Base-by-base conservation (phyloP, 2,329 filamentous ascomycete species). In the Aureobasidium sp. region DNA sequence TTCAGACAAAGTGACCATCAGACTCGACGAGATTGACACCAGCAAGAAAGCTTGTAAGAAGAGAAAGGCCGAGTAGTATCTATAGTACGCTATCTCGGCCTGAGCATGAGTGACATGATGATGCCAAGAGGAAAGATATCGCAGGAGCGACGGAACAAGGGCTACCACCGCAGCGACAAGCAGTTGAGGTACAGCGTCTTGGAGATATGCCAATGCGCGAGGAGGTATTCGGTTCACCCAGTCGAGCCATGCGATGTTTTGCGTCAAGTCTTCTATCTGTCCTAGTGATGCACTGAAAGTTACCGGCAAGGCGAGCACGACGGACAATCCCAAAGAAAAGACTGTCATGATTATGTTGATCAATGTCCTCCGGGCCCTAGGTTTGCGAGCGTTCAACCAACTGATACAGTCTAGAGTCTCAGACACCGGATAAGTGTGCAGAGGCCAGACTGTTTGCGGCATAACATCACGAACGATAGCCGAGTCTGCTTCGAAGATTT, bases 51-150 rank as follows among this genome's bases (percentile, higher is more conserved):
- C 50, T 41, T 54, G 36, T n/a, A 54, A 41, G 36, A 54, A 54
- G 50, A 54, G 50, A 25, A 54, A 54, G 25, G 37, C 37, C 13
- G 50, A 54, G 25, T 54, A 54, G 50, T 54, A 54, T 41, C 50
- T 39, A n/a, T 41, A 41, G 36, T 39, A 54, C 21, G 37, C 50
- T 41, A 54, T 39, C 21, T 54, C 50, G 11, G 25, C 50, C 16
- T 54, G 21, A 29, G 36, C 34, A 29, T 16, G 10, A 10, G 50
- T 54, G 30, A 30, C 30, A n/a, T 39, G n/a, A n/a, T 21, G 29
- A 9, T 54, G 50, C 50, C n/a, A 39, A 27, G 34, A 16, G 34
- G 50, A 54, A 14, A 54, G 50, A 16, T 54, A 39, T 10, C 34
- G 7, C n/a, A 54, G 50, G 30, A 54, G 21, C 5, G 50, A 54